Conservation (phyloP, 768 basidiomycete genomes). For the Pleurotus giganteus region DNA sequence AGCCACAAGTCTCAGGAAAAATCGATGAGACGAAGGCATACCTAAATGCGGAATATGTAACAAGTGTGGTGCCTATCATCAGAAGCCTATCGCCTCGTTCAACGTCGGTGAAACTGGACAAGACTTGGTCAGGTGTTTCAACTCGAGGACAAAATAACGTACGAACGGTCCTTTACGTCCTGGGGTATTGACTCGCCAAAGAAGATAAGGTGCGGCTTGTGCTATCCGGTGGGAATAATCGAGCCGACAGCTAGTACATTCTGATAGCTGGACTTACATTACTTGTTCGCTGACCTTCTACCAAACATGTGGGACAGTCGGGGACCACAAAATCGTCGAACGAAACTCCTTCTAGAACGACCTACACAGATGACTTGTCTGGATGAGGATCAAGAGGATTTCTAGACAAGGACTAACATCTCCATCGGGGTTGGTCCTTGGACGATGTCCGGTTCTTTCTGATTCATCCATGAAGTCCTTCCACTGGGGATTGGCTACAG, state of each 20-base stretch:
- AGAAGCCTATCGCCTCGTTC: constrained; percentile 67
- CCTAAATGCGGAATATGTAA: constrained; percentile 93
- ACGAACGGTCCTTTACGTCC: constrained; percentile 70
- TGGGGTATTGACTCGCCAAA: constrained; percentile 86
- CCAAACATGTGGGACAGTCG: constrained; percentile 65
- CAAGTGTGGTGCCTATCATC: constrained; percentile 85
- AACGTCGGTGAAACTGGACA: constrained; percentile 54
- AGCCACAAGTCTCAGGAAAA: background rate
- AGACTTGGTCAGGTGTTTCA: background rate
- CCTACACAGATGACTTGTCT: constrained; percentile 39
- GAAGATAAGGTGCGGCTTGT: constrained; percentile 83
- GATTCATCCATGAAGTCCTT: constrained; percentile 64
- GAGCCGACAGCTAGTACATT: background rate
- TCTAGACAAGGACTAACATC: constrained; percentile 54
- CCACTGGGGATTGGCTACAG: constrained; percentile 77
- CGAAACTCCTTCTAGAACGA: constrained; percentile 75
- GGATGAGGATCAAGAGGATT: background rate
- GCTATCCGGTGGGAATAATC: constrained; percentile 35
- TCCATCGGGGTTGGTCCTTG: constrained; percentile 89
- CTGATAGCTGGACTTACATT: constrained; percentile 44
- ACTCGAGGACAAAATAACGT: constrained; percentile 22
- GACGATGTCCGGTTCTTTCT: constrained; percentile 53
- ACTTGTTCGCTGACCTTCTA: constrained; percentile 53
- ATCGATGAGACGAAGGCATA: constrained; percentile 23
- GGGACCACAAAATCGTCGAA: constrained; percentile 82